These are phyloP conservation scores for Citrus australasica DNA, from an alignment of 345 rosid genomes.

Conservation along the genomic window DNA sequence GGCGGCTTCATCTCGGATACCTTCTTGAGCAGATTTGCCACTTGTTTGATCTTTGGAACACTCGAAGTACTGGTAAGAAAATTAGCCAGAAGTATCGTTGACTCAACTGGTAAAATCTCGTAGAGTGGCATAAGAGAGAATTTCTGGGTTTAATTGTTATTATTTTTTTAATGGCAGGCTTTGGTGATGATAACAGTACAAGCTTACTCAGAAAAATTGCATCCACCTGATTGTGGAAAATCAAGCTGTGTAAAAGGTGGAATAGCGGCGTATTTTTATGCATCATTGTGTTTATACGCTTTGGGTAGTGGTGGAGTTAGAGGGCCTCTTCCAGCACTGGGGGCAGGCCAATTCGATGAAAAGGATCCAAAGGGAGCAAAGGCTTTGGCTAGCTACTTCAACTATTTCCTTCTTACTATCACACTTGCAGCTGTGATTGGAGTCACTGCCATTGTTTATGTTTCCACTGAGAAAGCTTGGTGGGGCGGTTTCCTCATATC, in stretches of 20 bases:
- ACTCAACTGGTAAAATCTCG: not conserved
- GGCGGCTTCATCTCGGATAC: conserved; percentile 65
- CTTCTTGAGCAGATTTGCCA: conserved; percentile 31
- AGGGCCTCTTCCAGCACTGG: conserved; percentile 44
- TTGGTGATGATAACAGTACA: conserved; percentile 48
- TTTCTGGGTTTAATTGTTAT: not conserved
- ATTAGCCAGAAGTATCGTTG: no score
- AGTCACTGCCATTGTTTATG: conserved; percentile 44
- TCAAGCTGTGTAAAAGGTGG: conserved; percentile 38
- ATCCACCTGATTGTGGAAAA: conserved; percentile 31
- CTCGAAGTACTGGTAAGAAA: conserved; percentile 40
- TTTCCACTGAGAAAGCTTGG: conserved; percentile 37
- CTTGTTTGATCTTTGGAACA: conserved; percentile 35
- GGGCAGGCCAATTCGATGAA: conserved; percentile 53
- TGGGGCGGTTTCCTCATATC: conserved; percentile 44
- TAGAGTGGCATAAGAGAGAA: not conserved
- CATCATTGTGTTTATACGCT: conserved; percentile 34
- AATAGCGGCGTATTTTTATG: conserved; percentile 31
- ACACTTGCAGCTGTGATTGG: conserved; percentile 42
- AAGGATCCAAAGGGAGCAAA: conserved; percentile 40
- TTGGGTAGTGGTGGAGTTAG: conserved; percentile 41
- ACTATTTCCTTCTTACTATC: conserved; percentile 26
- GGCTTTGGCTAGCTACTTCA: conserved; percentile 45
- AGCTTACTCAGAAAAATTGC: conserved; percentile 36
- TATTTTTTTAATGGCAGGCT: conserved; percentile 22